Percentiles rank a stretch among this genome's conserved stretches.
Conservation (phyloP, 805 yeast genomes). For the Cyberlindnera maclurae region DNA sequence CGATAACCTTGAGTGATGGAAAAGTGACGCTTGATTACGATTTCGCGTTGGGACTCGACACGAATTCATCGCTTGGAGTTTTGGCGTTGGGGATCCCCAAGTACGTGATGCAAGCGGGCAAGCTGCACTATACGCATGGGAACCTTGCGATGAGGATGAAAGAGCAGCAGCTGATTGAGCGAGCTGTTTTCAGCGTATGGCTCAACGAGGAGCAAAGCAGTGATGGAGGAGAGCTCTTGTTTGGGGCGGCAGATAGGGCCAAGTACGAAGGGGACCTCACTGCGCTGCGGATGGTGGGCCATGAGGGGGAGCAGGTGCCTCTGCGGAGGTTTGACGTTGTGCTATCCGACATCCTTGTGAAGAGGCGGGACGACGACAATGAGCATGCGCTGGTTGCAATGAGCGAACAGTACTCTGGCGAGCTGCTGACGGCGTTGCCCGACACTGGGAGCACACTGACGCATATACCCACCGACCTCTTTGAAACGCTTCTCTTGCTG, state of each 20-base stretch:
- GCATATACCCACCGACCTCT: constrained; percentile 14
- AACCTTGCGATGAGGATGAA: constrained; percentile 11
- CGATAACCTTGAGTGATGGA: constrained; percentile 6
- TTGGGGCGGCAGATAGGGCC: constrained; percentile 36
- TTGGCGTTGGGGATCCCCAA: constrained; percentile 25
- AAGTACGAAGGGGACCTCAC: constrained; percentile 30
- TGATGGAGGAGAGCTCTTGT: constrained; percentile 22
- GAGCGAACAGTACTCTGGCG: constrained; percentile 2
- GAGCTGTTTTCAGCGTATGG: constrained; percentile 17
- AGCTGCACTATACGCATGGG: constrained; percentile 3
- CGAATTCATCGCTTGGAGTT: constrained; percentile 37
- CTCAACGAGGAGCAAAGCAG: constrained; percentile 5
- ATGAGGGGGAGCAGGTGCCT: constrained; percentile 2
- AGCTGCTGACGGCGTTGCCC: constrained; percentile 9
- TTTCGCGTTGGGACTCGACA: constrained; percentile 26
- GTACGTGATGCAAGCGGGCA: constrained; percentile 2
- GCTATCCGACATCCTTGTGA: constrained; percentile 8
- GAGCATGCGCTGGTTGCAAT: constrained; percentile 3
- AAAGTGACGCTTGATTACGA: constrained; percentile 28
- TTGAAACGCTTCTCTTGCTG: constrained; percentile 1
- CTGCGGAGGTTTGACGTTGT: constrained; percentile 10
- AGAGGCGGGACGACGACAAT: not conserved
- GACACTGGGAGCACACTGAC: constrained; percentile 19
- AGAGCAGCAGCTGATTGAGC: constrained; percentile 3
- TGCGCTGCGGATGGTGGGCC: constrained; percentile 26